Evolutionary conservation across 768 basidiomycete species (phyloP).

Genomic region (Mycena vitilis): DNA sequence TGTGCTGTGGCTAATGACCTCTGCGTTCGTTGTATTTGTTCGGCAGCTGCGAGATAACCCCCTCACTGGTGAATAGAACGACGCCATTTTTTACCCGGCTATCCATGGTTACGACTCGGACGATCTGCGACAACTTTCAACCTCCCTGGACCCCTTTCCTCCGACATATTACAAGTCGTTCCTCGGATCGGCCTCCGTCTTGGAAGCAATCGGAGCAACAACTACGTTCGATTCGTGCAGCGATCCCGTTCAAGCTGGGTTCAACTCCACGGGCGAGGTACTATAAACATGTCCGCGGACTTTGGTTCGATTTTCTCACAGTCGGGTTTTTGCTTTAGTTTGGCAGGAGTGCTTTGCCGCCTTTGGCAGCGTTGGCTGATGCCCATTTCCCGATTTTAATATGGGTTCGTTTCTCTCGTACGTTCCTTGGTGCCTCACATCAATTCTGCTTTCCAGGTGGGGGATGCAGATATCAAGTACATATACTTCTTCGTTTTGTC

Average conservation of each 20-base stretch:
- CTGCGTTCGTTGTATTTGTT: slow-evolving; percentile 48
- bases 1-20: slow-evolving; percentile 51
- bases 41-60: not conserved
- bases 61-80: not conserved
- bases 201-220: slow-evolving; percentile 52
- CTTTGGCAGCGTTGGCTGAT: slow-evolving; percentile 47
- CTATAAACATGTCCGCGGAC: slow-evolving; percentile 4
- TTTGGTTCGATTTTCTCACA: not conserved
- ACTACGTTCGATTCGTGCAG: slow-evolving; percentile 48
- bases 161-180: slow-evolving; percentile 52
- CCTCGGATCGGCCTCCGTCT: slow-evolving; percentile 43
- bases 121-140: slow-evolving; percentile 42
- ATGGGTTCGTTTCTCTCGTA: slow-evolving; percentile 44
- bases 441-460: slow-evolving; percentile 40
- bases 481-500: not conserved
- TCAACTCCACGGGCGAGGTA: slow-evolving; percentile 47
- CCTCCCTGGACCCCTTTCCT: slow-evolving; percentile 49
- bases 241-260: slow-evolving; percentile 37
- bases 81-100: slow-evolving; percentile 10
- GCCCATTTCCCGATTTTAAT: slow-evolving; percentile 50
- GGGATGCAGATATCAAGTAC: slow-evolving; percentile 51
- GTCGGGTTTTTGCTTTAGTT: slow-evolving; percentile 34
- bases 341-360: slow-evolving; percentile 47
- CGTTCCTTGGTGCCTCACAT: not conserved
- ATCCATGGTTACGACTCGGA: slow-evolving; percentile 11